Conservation (phyloP, 768 basidiomycete genomes). For the Pleurotus tuber-regium region DNA sequence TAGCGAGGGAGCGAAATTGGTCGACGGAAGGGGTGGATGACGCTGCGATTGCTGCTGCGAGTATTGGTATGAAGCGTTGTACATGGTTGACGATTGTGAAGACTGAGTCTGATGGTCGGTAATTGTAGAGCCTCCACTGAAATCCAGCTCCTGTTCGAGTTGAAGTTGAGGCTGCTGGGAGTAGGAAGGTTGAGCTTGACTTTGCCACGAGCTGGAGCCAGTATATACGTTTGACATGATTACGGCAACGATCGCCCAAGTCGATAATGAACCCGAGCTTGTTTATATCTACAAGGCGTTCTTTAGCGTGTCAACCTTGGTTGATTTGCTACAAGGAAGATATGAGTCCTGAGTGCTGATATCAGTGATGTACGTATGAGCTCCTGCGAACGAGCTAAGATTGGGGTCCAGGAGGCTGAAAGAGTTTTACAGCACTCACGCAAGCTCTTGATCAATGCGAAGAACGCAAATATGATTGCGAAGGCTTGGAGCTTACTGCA, state of each 20-base stretch:
- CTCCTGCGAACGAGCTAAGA: not conserved
- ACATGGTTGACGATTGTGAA: constrained; percentile 14
- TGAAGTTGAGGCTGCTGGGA: constrained; percentile 25
- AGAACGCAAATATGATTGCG: constrained; percentile 1
- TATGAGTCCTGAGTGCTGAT: not conserved
- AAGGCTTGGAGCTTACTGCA: no score
- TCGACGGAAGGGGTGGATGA: not conserved
- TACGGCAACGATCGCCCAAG: constrained; percentile 8
- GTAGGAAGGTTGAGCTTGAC: constrained; percentile 24
- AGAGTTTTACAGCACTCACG: constrained; percentile 2
- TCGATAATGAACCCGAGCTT: not conserved
- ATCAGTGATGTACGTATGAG: not conserved
- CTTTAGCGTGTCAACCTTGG: not conserved
- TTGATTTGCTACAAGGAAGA: no score
- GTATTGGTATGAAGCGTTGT: constrained; percentile 15
- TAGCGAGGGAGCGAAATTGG: constrained; percentile 21
- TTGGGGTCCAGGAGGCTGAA: not conserved
- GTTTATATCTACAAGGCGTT: not conserved
- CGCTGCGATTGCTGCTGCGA: constrained; percentile 11
- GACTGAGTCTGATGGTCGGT: constrained; percentile 11
- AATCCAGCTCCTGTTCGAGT: constrained; percentile 34
- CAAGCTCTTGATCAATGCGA: not conserved
- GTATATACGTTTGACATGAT: constrained; percentile 24
- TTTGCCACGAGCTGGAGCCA: constrained; percentile 21
- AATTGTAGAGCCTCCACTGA: constrained; percentile 9